Percentiles rank a stretch among this genome's conserved stretches.
These are phyloP conservation scores for Ascoidea rubescens DNA, from an alignment of 805 yeast genomes.

Conservation along the genomic window DNA sequence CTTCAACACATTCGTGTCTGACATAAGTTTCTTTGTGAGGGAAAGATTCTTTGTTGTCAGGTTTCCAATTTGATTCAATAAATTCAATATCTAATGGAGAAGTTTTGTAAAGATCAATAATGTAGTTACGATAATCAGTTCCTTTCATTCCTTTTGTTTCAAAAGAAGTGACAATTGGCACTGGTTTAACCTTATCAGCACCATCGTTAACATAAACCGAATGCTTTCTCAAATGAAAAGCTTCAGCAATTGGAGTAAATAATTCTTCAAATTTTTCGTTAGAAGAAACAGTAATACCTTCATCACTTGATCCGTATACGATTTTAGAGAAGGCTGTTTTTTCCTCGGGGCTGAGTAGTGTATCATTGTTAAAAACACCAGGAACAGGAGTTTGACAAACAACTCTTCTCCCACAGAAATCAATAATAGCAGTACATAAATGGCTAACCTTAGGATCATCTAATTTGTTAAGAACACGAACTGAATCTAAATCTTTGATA, in stretches of 20 bases:
- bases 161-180: slow-evolving; percentile 43
- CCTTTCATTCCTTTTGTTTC: slow-evolving; percentile 82
- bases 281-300: slow-evolving; percentile 31
- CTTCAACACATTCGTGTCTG: slow-evolving; percentile 81
- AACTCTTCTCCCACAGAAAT: slow-evolving; percentile 78
- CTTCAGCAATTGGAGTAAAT: slow-evolving; percentile 50
- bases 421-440: slow-evolving; percentile 75
- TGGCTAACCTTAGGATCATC: slow-evolving; percentile 53
- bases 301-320: slow-evolving; percentile 64
- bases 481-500: slow-evolving; percentile 64
- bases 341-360: slow-evolving; percentile 24
- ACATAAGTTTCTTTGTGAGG: slow-evolving; percentile 73
- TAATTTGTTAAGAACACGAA: slow-evolving; percentile 51
- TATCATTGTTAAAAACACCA: slow-evolving; percentile 47
- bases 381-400: slow-evolving; percentile 95
- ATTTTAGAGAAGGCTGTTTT: slow-evolving; percentile 32
- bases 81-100: slow-evolving; percentile 79
- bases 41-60: slow-evolving; percentile 33
- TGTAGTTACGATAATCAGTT: slow-evolving; percentile 70
- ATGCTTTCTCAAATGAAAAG: slow-evolving; percentile 69
- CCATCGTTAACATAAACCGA: slow-evolving; percentile 29
- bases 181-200: slow-evolving; percentile 26
- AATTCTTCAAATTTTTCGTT: slow-evolving; percentile 39
- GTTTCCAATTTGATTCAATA: slow-evolving; percentile 39
- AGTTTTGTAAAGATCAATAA: slow-evolving; percentile 72